Evolutionary conservation across 306 rosid genomes (phyloP).

Genomic region (Prunus persica): Prunus_persica_NCBIv2 NC_034011.1:26405001-26405500

Average conservation of each 20-base stretch:
- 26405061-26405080: not conserved
- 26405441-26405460: not conserved
- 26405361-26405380: not conserved
- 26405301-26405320: not conserved
- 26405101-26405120: not conserved
- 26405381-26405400: conserved; percentile 21
- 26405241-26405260: not conserved
- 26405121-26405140: not conserved
- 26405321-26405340: not conserved
- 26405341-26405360: not conserved
- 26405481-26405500: conserved; percentile 50
- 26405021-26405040: not conserved
- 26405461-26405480: conserved; percentile 54
- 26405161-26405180: not conserved
- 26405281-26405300: conserved; percentile 47
- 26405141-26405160: not conserved
- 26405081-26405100: not conserved
- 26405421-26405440: conserved; percentile 14
- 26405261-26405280: conserved; percentile 37
- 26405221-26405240: not conserved
- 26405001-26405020: too few species aligned
- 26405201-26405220: not conserved
- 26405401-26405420: not conserved
- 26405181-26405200: too few species aligned
- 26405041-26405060: not conserved